Percentiles rank a stretch among this genome's conserved stretches.
These are phyloP conservation scores for Harringtonia aguacate DNA, from an alignment of 2,329 filamentous ascomycete genomes.

Conservation along the genomic window DNA sequence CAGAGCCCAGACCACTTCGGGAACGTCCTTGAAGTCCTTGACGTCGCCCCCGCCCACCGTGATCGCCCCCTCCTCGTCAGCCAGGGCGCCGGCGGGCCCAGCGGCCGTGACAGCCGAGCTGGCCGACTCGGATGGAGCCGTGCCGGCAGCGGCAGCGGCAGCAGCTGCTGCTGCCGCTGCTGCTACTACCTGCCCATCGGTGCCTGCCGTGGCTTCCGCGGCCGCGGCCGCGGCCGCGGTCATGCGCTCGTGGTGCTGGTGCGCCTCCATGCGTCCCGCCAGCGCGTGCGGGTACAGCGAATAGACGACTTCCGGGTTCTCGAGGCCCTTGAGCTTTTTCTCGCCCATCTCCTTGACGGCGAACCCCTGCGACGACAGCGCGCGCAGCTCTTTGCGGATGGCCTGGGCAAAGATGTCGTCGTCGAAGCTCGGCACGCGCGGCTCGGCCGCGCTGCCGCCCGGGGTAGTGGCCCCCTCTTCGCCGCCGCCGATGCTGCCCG, in stretches of 20 bases:
- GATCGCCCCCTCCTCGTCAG: not conserved
- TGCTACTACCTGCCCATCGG: not conserved
- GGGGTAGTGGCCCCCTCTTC: not conserved
- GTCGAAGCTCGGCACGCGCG: slow-evolving; percentile 54
- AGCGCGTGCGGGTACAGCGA: slow-evolving; percentile 88
- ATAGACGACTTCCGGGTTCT: slow-evolving; percentile 94
- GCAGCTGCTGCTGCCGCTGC: not conserved
- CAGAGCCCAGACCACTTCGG: slow-evolving; percentile 76
- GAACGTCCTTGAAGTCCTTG: slow-evolving; percentile 6
- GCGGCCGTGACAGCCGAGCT: not conserved
- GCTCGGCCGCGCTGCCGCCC: not conserved
- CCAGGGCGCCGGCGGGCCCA: not conserved
- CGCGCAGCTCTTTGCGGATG: slow-evolving; percentile 79
- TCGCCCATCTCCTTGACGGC: slow-evolving; percentile 92
- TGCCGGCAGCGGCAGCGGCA: too few species aligned
- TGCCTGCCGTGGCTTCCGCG: not conserved
- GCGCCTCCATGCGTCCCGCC: slow-evolving; percentile 65
- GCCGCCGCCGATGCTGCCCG: slow-evolving; percentile 37
- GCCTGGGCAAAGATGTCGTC: slow-evolving; percentile 65
- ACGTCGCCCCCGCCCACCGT: slow-evolving; percentile 1
- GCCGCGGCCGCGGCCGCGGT: slow-evolving; percentile 9
- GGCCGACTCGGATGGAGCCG: too few species aligned
- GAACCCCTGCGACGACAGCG: slow-evolving; percentile 83
- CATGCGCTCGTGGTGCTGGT: slow-evolving; percentile 37
- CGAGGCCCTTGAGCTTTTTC: slow-evolving; percentile 88